These are phyloP conservation scores for Halocafeteria seosinensis DNA, from an alignment of 108 stramenopile species.

Conservation along the genomic window DNA sequence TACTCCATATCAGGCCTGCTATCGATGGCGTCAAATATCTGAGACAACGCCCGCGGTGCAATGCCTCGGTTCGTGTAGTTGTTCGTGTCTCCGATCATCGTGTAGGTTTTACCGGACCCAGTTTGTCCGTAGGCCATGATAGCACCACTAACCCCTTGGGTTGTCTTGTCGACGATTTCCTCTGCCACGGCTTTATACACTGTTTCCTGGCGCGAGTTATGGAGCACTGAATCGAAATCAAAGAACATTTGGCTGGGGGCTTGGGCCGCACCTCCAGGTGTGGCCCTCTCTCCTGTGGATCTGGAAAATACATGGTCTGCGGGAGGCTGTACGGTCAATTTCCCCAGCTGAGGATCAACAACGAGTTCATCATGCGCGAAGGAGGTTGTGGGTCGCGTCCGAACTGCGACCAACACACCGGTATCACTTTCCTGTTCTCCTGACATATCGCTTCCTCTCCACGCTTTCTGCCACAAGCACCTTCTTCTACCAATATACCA, in stretches of 20 bases:
- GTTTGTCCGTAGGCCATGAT: slow-evolving; percentile 38
- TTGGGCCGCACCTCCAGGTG: too few relatives aligned
- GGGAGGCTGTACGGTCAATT: not conserved
- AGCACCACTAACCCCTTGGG: slow-evolving; percentile 23
- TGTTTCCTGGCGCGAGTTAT: slow-evolving; percentile 39
- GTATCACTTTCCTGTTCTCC: too few relatives aligned
- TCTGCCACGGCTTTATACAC: slow-evolving; percentile 20
- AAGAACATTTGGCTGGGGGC: too few relatives aligned
- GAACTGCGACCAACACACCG: slow-evolving; percentile 43
- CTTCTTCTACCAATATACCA: too few relatives aligned
- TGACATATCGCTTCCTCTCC: too few relatives aligned
- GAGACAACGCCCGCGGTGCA: slow-evolving; percentile 24
- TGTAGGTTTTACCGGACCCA: slow-evolving; percentile 29
- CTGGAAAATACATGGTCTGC: slow-evolving; percentile 1
- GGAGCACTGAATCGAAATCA: slow-evolving; percentile 42
- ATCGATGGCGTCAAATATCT: slow-evolving; percentile 22
- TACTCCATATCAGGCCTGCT: slow-evolving; percentile 15
- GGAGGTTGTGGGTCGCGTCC: slow-evolving; percentile 38
- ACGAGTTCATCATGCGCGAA: slow-evolving; percentile 33
- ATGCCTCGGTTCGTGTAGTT: slow-evolving; percentile 27
- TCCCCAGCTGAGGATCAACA: slow-evolving; percentile 15
- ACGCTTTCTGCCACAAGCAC: too few relatives aligned
- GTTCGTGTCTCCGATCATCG: slow-evolving; percentile 32
- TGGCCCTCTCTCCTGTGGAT: too few relatives aligned
- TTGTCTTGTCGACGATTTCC: slow-evolving; percentile 29